Evolutionary conservation across 2,329 filamentous ascomycete species (phyloP).

Genomic region (Colletotrichum endophyticum): DNA sequence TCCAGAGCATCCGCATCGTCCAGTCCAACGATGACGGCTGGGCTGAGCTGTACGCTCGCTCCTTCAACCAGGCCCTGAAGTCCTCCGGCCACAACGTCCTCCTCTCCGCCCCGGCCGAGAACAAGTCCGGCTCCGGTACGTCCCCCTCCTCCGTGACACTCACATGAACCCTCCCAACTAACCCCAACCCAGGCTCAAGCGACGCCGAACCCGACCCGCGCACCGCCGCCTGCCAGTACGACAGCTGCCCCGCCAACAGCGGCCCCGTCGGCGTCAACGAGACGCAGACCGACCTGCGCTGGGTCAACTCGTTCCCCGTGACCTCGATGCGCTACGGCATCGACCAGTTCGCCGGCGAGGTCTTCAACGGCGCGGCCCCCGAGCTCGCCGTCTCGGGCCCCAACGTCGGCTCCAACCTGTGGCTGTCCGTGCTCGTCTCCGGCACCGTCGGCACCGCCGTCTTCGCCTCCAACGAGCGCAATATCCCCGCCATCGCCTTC

Average conservation of each 20-base stretch:
- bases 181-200: conserved; percentile 49
- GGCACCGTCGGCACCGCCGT: conserved; percentile 71
- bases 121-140: conserved; percentile 61
- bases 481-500: conserved; percentile 72
- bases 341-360: conserved; percentile 54
- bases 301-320: conserved; percentile 74
- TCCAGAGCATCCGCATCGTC: conserved; percentile 55
- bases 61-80: conserved; percentile 60
- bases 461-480: conserved; percentile 58
- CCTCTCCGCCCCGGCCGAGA: conserved; percentile 69
- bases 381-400: conserved; percentile 71
- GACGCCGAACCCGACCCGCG: conserved; percentile 50
- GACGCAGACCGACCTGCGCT: conserved; percentile 65
- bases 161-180: not conserved
- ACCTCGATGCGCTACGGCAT: conserved; percentile 70
- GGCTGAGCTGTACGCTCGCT: conserved; percentile 71
- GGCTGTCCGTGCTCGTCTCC: conserved; percentile 59
- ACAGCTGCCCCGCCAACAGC: conserved; percentile 63
- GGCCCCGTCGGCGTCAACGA: conserved; percentile 62
- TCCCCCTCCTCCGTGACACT: no score
- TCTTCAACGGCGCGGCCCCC: conserved; percentile 56
- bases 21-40: conserved; percentile 77
- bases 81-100: conserved; percentile 64
- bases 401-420: conserved; percentile 66
- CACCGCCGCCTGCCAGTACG: conserved; percentile 60